Base-by-base conservation (phyloP, 129 eudicot species). In the Saposhnikovia divaricata region DNA sequence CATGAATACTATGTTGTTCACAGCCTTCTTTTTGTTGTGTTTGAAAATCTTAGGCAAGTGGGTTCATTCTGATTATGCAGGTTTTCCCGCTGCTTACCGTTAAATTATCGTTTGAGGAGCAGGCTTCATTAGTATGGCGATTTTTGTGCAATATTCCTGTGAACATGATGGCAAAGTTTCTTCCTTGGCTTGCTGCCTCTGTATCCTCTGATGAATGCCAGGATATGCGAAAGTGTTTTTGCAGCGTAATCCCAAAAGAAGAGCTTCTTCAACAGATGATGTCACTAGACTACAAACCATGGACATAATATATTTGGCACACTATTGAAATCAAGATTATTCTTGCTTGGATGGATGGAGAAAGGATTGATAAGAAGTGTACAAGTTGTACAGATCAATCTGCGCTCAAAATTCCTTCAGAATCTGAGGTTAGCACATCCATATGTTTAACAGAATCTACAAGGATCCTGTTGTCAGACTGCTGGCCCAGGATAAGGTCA, bases 71-170 rank as follows among this genome's bases (percentile, higher is more conserved):
- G 16, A 12, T 78, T 77, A 81, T 46, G 42, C 87, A 92, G 99
- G 98, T 92, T 72, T 87, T 92, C 76, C 99, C 98, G 8, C 84
- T 96, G 89, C 96, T 90, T 46, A 87, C 84, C 81, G 99, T 90
- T 72, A 96, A 96, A 77, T 96, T 96, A 81, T 92, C 99, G 18
- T 96, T 90, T 82, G 99, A 96, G 83, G 99, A 96, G 91, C 99
- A 96, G 77, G 97, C 97, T 72, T 90, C 98, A 39, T 77, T 96
- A 79, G 99, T 92, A 57, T 92, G 99, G 99, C 95, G 86, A 68
- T 96, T 96, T 84, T 83, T 96, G 79, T 96, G 99, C 86, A 92
- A 96, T 81, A 92, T 96, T 87, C 98, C 99, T 18, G 97, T 92
- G 39, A 90, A 90, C 85, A 96, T 96, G 99, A 92, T 96, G 99